Base-by-base conservation (phyloP, 805 yeast species). In the Candida jianshihensis region DNA sequence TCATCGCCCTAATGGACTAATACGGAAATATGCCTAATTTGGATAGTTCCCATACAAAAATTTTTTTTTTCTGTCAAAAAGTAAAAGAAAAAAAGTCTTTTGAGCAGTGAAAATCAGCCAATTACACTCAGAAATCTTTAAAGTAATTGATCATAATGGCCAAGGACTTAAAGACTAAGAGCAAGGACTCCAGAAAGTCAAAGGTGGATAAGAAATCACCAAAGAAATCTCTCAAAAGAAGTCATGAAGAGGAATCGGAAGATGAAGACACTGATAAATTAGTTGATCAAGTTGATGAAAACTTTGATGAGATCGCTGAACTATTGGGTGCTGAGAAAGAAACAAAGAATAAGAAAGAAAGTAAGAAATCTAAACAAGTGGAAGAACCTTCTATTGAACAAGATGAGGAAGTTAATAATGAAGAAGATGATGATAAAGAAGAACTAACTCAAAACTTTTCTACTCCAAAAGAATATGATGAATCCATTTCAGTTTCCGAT, bases 271-370 rank as follows among this genome's bases (percentile, higher is more conserved):
- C 64, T 30, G 73, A 69, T 38, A 56, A 65, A 42, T 54, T 68
- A 37, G 72, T 75, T n/a, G 70, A 70, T 33, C 73, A 72, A 46
- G 56, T 75, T 22, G 80, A 76, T 56, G 67, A 66, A 6, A 77
- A 75, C 39, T 75, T 66, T 45, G 75, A 68, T 43, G 82, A 75
- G 43, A 76, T 75, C 32, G 75, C 78, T 3, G 68, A 61, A 19
- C 59, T 75, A 37, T 59, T 75, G 37, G 78, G 73, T 5, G 67
- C 71, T 15, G 72, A 64, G 44, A 58, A 53, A 18, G 40, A 43
- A 11, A 10, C 20, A 39, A 29, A 6, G 51, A 46, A 25, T 40
- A 39, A 19, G 43, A 42, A 17, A 29, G 41, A 33, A 39, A 41
- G 16, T 38, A 54, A 48, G 31, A 29, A 29, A n/a, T 13, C 14